Conservation (phyloP, 176 grass and related monocot species). For the Eleusine coracana region DNA sequence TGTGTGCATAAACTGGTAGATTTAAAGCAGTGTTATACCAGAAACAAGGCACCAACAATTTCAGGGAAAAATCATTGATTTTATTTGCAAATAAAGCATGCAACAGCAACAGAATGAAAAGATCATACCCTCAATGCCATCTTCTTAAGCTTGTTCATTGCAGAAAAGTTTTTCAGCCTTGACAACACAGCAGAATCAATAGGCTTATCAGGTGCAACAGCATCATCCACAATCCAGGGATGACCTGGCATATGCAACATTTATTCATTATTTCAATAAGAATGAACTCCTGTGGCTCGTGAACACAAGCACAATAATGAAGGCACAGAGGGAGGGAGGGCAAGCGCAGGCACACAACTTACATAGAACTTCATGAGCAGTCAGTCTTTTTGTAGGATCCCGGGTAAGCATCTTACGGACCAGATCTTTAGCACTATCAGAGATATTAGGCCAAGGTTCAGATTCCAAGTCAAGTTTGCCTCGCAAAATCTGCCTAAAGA, state of each 20-base stretch:
- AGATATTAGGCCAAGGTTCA: constrained; percentile 92
- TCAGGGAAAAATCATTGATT: constrained; percentile 24
- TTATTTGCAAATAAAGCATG: constrained; percentile 7
- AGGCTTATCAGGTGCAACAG: constrained; percentile 92
- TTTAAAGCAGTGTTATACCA: neutral
- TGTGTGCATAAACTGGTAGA: neutral
- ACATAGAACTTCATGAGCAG: constrained; percentile 97
- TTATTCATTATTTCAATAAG: constrained; percentile 28
- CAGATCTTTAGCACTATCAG: constrained; percentile 93
- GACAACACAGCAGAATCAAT: constrained; percentile 95
- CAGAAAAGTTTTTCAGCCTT: constrained; percentile 93
- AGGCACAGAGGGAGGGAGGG: neutral
- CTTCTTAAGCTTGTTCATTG: constrained; percentile 99
- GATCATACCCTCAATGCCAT: constrained; percentile 89
- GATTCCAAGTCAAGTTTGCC: constrained; percentile 90
- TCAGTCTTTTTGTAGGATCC: constrained; percentile 75
- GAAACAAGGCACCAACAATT: neutral
- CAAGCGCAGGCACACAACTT: constrained; percentile 34
- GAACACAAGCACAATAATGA: neutral
- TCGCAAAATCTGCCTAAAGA: constrained; percentile 94
- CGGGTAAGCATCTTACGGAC: constrained; percentile 84
- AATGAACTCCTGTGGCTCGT: neutral
- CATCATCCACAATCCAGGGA: constrained; percentile 98
- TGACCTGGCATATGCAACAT: constrained; percentile 64
- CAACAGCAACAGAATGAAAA: constrained; percentile 25